Conservation (phyloP, 2,329 filamentous ascomycete genomes). For the Xylariaceae sp. region DNA sequence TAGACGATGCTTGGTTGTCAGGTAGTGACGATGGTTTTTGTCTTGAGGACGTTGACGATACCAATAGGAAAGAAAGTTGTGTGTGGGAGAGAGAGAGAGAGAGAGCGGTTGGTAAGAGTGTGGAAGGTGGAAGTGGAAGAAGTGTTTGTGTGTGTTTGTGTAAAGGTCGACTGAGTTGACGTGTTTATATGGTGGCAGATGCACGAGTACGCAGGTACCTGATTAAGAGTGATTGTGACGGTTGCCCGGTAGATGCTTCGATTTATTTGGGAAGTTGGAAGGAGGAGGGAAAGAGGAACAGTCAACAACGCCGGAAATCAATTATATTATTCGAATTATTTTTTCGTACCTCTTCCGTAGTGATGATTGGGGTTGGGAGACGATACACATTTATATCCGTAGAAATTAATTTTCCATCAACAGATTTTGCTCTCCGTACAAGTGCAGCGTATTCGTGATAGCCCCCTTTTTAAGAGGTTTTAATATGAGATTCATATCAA, state of each 20-base stretch:
- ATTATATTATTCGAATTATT: too few species aligned
- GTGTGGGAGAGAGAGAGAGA: background rate
- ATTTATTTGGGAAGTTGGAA: background rate
- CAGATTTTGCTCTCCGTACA: background rate
- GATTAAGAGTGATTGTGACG: background rate
- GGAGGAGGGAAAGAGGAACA: background rate
- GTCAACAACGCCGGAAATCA: background rate
- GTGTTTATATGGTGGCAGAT: background rate
- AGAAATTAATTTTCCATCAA: background rate
- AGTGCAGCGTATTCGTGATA: background rate
- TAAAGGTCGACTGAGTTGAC: background rate
- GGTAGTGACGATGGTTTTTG: background rate
- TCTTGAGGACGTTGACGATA: too few species aligned
- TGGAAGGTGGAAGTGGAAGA: background rate
- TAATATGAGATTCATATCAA: too few species aligned
- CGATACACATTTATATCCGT: background rate
- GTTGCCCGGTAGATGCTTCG: background rate
- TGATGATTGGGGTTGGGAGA: background rate
- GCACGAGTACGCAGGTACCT: background rate
- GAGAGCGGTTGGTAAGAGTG: background rate
- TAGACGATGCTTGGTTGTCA: conserved; percentile 4
- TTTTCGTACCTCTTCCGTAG: too few species aligned
- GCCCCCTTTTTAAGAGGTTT: background rate
- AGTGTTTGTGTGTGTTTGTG: background rate
- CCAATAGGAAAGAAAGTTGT: background rate